Conservation (phyloP, 106 monocot genomes). For the Chionographis japonica region DNA sequence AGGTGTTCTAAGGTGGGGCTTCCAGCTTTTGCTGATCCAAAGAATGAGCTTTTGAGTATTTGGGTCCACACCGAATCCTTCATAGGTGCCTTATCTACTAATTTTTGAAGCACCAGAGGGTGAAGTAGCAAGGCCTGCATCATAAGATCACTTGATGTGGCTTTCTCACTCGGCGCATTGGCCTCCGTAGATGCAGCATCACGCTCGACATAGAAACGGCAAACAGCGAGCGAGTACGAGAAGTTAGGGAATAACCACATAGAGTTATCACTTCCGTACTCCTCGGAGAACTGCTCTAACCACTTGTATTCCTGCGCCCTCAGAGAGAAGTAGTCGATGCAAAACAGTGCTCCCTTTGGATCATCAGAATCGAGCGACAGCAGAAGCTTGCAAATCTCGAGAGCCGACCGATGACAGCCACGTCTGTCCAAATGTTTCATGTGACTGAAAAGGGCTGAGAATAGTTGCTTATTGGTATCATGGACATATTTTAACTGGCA, state of each 20-base stretch:
- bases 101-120: constrained; percentile 77
- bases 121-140: constrained; percentile 98
- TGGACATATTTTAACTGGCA: constrained; percentile 70
- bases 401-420: constrained; percentile 92
- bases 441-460: constrained; percentile 84
- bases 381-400: constrained; percentile 94
- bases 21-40: constrained; percentile 85
- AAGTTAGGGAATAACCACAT: constrained; percentile 95
- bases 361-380: constrained; percentile 82
- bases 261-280: constrained; percentile 67
- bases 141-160: constrained; percentile 76
- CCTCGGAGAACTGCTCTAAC: constrained; percentile 79
- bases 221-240: constrained; percentile 78
- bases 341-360: constrained; percentile 87
- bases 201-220: constrained; percentile 66
- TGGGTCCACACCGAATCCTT: constrained; percentile 79
- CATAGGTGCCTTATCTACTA: constrained; percentile 83
- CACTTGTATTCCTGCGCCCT: constrained; percentile 81
- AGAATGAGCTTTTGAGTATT: constrained; percentile 67
- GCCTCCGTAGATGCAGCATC: constrained; percentile 20
- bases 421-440: constrained; percentile 91
- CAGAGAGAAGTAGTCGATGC: constrained; percentile 90
- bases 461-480: constrained; percentile 82
- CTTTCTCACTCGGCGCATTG: constrained; percentile 33
- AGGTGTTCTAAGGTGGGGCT: constrained; percentile 87